Evolutionary conservation across 208 protist genomes (phyloP).

Genomic region (Leishmania arabica): DNA sequence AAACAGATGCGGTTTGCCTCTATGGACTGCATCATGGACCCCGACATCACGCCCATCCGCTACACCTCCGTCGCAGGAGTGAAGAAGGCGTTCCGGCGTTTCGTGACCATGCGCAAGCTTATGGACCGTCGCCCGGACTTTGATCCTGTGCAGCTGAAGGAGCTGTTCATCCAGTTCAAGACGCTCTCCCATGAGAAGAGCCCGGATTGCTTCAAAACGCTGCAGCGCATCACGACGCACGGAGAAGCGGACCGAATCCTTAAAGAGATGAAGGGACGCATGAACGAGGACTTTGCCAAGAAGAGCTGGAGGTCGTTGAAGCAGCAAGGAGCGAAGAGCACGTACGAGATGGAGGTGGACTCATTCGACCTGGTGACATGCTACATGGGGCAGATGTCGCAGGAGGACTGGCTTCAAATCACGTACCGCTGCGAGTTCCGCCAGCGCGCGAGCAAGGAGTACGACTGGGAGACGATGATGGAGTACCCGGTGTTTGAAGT

Average conservation of each 20-base stretch:
- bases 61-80: constrained; percentile 78
- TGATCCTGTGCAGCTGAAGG: constrained; percentile 59
- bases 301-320: constrained; percentile 89
- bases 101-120: constrained; percentile 90
- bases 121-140: constrained; percentile 87
- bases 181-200: constrained; percentile 63
- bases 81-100: constrained; percentile 76
- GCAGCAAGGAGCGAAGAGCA: constrained; percentile 56
- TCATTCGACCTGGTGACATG: constrained; percentile 85
- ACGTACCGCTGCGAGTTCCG: constrained; percentile 87
- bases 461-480: constrained; percentile 73
- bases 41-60: constrained; percentile 79
- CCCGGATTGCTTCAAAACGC: constrained; percentile 56
- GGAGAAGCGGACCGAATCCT: constrained; percentile 83
- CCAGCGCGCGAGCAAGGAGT: constrained; percentile 53
- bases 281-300: constrained; percentile 88
- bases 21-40: constrained; percentile 94
- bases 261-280: constrained; percentile 73
- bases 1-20: constrained; percentile 93
- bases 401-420: constrained; percentile 91
- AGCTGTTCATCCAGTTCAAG: constrained; percentile 81
- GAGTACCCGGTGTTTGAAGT: constrained; percentile 93
- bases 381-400: constrained; percentile 91
- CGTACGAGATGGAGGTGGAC: constrained; percentile 87
- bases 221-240: constrained; percentile 89